Conservation (phyloP, 805 yeast genomes). For the Suhomyces tanzawaensis region DNA sequence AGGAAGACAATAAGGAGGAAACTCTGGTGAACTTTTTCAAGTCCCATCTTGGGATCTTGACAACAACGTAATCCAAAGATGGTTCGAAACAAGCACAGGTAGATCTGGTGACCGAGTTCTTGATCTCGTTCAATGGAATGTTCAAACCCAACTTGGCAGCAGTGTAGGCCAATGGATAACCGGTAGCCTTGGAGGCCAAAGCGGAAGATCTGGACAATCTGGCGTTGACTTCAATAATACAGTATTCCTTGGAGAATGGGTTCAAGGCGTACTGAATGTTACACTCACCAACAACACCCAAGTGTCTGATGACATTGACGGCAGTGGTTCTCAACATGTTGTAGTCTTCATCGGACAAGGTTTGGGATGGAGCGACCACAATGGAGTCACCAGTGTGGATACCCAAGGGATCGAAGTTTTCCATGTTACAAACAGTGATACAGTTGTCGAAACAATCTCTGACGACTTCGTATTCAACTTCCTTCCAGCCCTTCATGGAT, state of each 20-base stretch:
- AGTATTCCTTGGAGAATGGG: constrained; percentile 90
- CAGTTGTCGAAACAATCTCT: constrained; percentile 97
- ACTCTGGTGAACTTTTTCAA: constrained; percentile 93
- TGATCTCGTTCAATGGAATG: constrained; percentile 86
- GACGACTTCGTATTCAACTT: constrained; percentile 97
- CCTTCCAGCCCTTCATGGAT: constrained; percentile 99
- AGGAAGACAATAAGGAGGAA: constrained; percentile 78
- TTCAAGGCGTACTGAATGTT: constrained; percentile 95
- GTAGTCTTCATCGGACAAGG: constrained; percentile 93
- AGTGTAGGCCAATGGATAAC: constrained; percentile 96
- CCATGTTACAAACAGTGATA: constrained; percentile 99
- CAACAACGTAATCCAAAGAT: constrained; percentile 92
- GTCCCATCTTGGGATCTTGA: constrained; percentile 99
- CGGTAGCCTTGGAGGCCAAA: constrained; percentile 97
- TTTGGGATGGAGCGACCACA: constrained; percentile 98
- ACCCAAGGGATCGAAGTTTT: constrained; percentile 97
- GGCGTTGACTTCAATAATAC: constrained; percentile 97
- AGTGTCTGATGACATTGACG: constrained; percentile 91
- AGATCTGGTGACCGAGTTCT: constrained; percentile 88
- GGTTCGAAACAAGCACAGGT: constrained; percentile 98
- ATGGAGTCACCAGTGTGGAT: constrained; percentile 99
- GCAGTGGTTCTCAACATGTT: constrained; percentile 98
- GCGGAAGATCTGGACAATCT: constrained; percentile 98
- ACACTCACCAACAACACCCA: constrained; percentile 99
- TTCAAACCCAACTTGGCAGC: constrained; percentile 96